Evolutionary conservation across 2,329 filamentous ascomycete genomes (phyloP), one percentile per base, ranked within the genome.

Genomic region (Diplodia intermedia): DNA sequence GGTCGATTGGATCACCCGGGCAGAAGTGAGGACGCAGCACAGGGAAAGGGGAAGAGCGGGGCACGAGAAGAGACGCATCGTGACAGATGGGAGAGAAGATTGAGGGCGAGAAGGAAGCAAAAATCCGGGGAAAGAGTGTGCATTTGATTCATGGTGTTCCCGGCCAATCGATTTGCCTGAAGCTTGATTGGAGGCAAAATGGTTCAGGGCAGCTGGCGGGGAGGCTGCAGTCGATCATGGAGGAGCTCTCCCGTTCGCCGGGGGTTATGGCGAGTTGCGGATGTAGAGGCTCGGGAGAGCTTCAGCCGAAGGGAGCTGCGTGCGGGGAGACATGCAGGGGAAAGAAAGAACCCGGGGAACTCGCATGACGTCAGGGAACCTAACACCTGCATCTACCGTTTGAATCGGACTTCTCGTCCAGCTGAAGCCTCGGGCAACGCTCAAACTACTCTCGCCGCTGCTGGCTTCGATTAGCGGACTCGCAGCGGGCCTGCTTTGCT

Each of bases 151-250:
- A 50, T 47, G 38, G 4, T 60, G 9, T n/a, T 14, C 23, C 23
- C 23, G 26, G 23, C 7, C 29, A 49, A 50, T 65, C 26, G 26
- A 26, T 26, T 26, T 26, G 3, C 26, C 26, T 26, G 26, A 26
- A 26, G 26, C 26, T 26, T 65, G 62, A 65, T 65, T 65, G 62
- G 62, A 65, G 62, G 62, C 31, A 65, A 65, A 65, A 54, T 65
- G 33, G 23, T 23, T 36, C 14, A 26, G 26, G 26, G 26, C 26
- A 26, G 26, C 26, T 26, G 26, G 62, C 62, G 60, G 60, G 54
- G 38, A 52, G 14, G 47, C 36, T 52, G 49, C 38, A 36, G 62
- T 53, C 36, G 50, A 55, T 47, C 62, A 55, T 65, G 33, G 26
- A 63, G 60, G 60, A 53, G 60, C 60, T 63, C 52, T 43, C 43